Evolutionary conservation across 208 protist genomes (phyloP), one percentile per base, ranked within the genome.

Genomic region (Leishmania tarentolae): DNA sequence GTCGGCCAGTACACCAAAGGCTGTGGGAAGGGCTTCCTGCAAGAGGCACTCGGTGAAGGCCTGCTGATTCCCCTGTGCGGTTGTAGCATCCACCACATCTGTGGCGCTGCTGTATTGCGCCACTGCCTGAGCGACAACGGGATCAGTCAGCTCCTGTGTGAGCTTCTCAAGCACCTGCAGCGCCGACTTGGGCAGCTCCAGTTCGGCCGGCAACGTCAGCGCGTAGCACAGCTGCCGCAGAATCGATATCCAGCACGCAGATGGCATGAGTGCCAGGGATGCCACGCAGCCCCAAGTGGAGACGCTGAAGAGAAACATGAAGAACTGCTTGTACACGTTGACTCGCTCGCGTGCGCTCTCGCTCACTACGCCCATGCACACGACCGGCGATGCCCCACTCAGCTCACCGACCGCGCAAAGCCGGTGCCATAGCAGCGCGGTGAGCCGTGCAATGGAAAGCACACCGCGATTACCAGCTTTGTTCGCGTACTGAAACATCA

Each of bases 311-410:
- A 96, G 46, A 61, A 90, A 87, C 8, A 80, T 78, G 78, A 95
- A 94, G 75, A 94, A 88, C 73, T 93, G 88, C 56, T 85, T 81
- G 84, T 94, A 95, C 65, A 95, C 89, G 35, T 92, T 91, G 40
- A 92, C 72, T 47, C 82, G 80, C 85, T 96, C 93, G 0, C 90
- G 86, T 13, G 86, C 80, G 31, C 59, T 88, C 82, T 96, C 93
- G 44, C 88, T 93, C 0, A 96, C 79, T 28, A 96, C 87, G 47
- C 88, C 91, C 83, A 92, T 85, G 72, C 79, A 83, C 76, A 90
- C 66, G 42, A 92, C 75, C 4, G 88, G 84, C 6, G 84, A 82
- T 15, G 82, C 83, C 47, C 83, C 84, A n/a, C 70, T 81, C 65
- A 94, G 69, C 42, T 83, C 83, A 3, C 91, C 92, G 15, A 92